Conservation (phyloP, 257 asterid species). For the Nicotiana attenuata region DNA sequence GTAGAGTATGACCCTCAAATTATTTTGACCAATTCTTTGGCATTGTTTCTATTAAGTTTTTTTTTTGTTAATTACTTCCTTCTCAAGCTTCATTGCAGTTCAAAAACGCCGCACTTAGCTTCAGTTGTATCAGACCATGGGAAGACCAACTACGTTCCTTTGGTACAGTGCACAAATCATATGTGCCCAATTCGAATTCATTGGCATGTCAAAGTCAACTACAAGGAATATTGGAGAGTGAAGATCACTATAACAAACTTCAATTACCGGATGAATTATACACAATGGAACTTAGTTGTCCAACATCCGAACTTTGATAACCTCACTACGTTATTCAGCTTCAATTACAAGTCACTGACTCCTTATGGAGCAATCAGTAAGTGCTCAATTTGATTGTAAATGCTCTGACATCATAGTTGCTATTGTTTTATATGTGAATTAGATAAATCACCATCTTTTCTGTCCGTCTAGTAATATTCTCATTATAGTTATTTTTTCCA, state of each 20-base stretch:
- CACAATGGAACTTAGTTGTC: constrained; percentile 78
- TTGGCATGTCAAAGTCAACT: constrained; percentile 82
- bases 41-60: not conserved
- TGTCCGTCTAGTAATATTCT: not conserved
- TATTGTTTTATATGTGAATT: not conserved
- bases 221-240: constrained; percentile 85
- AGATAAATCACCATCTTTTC: not conserved
- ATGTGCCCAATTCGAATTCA: constrained; percentile 92
- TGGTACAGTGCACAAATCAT: constrained; percentile 77
- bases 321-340: constrained; percentile 80
- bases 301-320: constrained; percentile 91
- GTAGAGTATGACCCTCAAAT: constrained; percentile 45
- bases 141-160: constrained; percentile 52
- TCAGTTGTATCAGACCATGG: constrained; percentile 60
- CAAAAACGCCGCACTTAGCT: constrained; percentile 59
- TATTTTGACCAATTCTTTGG: not conserved
- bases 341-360: constrained; percentile 67
- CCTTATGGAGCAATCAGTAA: constrained; percentile 72
- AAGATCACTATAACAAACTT: constrained; percentile 76
- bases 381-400: constrained; percentile 14
- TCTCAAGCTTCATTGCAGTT: constrained; percentile 34
- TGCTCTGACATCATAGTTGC: not conserved
- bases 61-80: not conserved
- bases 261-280: constrained; percentile 74
- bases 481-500: not conserved